Evolutionary conservation across 73 alveolate species (phyloP).

Genomic region (Tetrahymena borealis): DNA sequence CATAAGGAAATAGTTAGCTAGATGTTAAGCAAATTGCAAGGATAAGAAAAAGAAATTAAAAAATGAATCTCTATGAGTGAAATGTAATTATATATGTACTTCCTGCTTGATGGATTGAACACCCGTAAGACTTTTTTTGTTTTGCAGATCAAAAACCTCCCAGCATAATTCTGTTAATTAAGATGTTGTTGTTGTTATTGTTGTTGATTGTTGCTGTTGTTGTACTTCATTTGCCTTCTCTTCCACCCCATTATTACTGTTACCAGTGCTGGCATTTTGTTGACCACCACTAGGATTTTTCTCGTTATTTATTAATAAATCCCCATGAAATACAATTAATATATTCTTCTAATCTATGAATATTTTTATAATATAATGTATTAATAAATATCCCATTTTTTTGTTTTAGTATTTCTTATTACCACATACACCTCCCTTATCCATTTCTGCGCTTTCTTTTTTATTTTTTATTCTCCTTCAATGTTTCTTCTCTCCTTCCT

Average conservation of each 20-base stretch:
- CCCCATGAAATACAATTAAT: neutral
- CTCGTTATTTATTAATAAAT: neutral
- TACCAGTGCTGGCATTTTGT: neutral
- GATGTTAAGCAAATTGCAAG: neutral
- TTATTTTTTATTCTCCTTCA: neutral
- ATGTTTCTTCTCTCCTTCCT: neutral
- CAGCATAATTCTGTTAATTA: neutral
- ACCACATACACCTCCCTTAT: neutral
- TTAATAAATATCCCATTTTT: neutral
- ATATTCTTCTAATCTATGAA: neutral
- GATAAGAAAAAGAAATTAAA: neutral
- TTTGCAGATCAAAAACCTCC: conserved; percentile 3
- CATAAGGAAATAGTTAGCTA: too few species aligned
- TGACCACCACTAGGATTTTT: neutral
- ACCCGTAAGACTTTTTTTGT: neutral
- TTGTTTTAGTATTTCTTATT: neutral
- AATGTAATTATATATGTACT: neutral
- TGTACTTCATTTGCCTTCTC: neutral
- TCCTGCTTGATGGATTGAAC: neutral
- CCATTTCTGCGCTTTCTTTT: neutral
- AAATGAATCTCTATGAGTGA: neutral
- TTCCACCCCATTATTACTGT: neutral
- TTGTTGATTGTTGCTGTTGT: neutral
- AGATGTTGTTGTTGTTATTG: neutral
- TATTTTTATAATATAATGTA: neutral